Evolutionary conservation across 306 rosid genomes (phyloP).

Genomic region (Sicyos baderoa): DNA sequence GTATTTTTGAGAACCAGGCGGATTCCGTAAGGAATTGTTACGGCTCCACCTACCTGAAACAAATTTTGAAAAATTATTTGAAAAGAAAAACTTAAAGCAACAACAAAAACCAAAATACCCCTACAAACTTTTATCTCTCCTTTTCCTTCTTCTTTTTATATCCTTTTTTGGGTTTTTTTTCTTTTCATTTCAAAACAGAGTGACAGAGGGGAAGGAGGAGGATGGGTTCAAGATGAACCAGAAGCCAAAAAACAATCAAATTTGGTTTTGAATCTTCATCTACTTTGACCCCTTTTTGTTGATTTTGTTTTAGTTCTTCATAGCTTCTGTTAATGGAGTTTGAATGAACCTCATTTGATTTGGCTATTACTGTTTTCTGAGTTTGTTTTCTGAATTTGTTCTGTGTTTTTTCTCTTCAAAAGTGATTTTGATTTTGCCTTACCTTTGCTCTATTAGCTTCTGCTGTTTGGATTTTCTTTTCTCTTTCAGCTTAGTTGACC

Average conservation of each 20-base stretch:
- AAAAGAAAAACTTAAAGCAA: slow-evolving; percentile 22
- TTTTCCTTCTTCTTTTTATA: not conserved
- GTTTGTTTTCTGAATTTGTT: slow-evolving; percentile 29
- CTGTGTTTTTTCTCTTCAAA: not conserved
- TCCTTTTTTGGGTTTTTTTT: too few species aligned
- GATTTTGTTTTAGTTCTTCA: not conserved
- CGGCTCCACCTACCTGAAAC: slow-evolving; percentile 36
- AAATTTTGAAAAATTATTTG: slow-evolving; percentile 23
- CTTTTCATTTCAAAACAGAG: slow-evolving; percentile 10
- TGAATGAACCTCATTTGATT: slow-evolving; percentile 31
- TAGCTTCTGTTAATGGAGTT: slow-evolving; percentile 25
- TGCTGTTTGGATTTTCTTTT: not conserved
- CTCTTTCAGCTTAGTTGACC: not conserved
- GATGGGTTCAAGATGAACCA: not conserved
- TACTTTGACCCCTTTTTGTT: not conserved
- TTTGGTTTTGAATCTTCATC: not conserved
- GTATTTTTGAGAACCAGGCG: slow-evolving; percentile 31
- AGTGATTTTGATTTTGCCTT: not conserved
- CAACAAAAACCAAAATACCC: slow-evolving; percentile 6
- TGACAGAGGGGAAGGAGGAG: not conserved
- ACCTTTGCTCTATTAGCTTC: slow-evolving; percentile 7
- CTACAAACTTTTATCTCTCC: not conserved
- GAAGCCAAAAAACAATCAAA: slow-evolving; percentile 10
- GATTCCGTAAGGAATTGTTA: slow-evolving; percentile 36
- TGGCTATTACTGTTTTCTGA: slow-evolving; percentile 26